Base-by-base conservation (phyloP, 2,329 filamentous ascomycete species). In the Pseudopyricularia cyperi region DNA sequence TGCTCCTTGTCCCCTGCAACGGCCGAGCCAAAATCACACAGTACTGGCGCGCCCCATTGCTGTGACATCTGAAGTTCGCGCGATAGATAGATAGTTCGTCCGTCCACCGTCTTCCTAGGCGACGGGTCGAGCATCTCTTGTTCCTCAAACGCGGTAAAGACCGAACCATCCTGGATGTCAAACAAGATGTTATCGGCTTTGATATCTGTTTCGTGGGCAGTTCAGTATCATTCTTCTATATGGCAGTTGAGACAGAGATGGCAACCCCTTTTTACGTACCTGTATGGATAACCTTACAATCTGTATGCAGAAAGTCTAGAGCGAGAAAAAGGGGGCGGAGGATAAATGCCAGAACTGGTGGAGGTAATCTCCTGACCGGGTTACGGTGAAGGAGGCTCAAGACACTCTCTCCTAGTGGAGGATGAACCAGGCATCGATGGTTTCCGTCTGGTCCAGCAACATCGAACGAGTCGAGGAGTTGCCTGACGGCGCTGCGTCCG, bases 1-100 rank as follows among this genome's bases (percentile, higher is more conserved):
- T 42, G 37, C 37, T 42, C 37, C 17, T 19, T 19, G 4, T 24
- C n/a, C 2, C 63, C 63, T 26, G 64, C 60, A n/a, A 62, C 60
- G n/a, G 68, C 67, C 53, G 66, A 62, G 12, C 68, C 64, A 1
- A 70, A 55, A 53, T 71, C 67, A 44, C 58, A 61, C 7, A 70
- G n/a, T 22, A 22, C 17, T 57, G 7, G 55, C 57, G 6, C n/a
- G 17, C 37, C 37, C 35, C 35, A 68, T 61, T 0, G 55, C 46
- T 0, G 19, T 2, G n/a, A 9, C n/a, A 19, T 22, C 11, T 9
- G 7, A 1, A 42, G n/a, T 3, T 42, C n/a, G 5, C 37, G 37
- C 4, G 37, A 42, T 2, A 42, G n/a, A 12, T 42, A 42, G 7
- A 42, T 42, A 7, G 37, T 42, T 2, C 17, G n/a, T 2, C 61